phyloP scores from a whole-genome alignment of 495 filamentous ascomycete genomes.

The Pyronema omphalodes region DNA sequence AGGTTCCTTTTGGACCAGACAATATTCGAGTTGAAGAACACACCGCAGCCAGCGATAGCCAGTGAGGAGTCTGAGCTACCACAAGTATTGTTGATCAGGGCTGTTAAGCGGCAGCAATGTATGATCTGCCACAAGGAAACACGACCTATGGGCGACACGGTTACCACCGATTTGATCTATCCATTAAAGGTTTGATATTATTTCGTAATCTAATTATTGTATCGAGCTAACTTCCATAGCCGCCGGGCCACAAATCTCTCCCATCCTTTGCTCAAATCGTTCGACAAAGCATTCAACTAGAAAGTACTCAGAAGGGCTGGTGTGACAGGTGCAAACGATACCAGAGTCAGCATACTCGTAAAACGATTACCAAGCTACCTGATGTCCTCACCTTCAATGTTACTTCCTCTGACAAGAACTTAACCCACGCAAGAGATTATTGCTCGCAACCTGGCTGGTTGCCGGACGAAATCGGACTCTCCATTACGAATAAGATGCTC shows the following conservation, averaged over 20 bases:
- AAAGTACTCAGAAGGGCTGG: constrained; percentile 56
- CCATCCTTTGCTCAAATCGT: constrained; percentile 13
- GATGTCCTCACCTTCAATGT: constrained; percentile 69
- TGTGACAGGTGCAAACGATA: constrained; percentile 77
- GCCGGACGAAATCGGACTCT: constrained; percentile 77
- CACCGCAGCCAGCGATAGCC: neutral
- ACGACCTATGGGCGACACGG: constrained; percentile 26
- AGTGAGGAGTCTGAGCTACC: neutral
- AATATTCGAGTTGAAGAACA: constrained; percentile 39
- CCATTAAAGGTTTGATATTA: constrained; percentile 31
- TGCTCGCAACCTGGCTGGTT: constrained; percentile 84
- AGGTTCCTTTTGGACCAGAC: constrained; percentile 61
- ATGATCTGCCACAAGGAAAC: constrained; percentile 61
- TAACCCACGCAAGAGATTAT: constrained; percentile 38
- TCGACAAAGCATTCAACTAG: constrained; percentile 69
- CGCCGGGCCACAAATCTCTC: constrained; percentile 15
- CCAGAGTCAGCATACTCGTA: constrained; percentile 58
- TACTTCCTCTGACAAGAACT: constrained; percentile 40
- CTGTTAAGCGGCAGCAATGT: constrained; percentile 35
- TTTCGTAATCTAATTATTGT: neutral
- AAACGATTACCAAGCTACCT: constrained; percentile 63
- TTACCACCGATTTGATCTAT: constrained; percentile 73
- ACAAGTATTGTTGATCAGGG: constrained; percentile 12
- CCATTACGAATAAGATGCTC: constrained; percentile 59
- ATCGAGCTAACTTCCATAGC: constrained; percentile 2